Conservation (phyloP, 805 yeast genomes). For the Yarrowia divulgata region DNA sequence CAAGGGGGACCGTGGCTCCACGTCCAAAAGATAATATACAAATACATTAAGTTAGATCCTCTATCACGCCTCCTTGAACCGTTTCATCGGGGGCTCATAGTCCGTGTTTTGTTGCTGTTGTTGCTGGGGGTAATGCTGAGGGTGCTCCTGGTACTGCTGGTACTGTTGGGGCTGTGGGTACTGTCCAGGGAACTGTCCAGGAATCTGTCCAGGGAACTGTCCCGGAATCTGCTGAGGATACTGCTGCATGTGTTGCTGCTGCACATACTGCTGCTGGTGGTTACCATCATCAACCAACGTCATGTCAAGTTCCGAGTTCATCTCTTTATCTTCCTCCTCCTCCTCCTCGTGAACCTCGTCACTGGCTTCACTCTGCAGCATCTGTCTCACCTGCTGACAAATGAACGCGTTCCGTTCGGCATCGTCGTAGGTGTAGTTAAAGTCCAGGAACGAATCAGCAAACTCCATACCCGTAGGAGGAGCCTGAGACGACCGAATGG, state of each 20-base stretch:
- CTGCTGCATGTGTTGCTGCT: not conserved
- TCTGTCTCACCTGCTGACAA: conserved; percentile 11
- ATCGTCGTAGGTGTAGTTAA: conserved; percentile 2
- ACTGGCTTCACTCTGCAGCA: conserved; percentile 11
- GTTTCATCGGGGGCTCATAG: conserved; percentile 8
- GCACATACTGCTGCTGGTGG: not conserved
- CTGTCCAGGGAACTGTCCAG: not conserved
- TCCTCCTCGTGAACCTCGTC: conserved; percentile 26
- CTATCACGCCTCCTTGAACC: conserved; percentile 3
- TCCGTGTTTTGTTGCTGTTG: not conserved
- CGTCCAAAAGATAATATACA: no score
- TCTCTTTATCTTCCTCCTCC: not conserved
- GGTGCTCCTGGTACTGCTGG: not conserved
- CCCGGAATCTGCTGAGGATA: not conserved
- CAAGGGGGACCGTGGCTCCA: no score
- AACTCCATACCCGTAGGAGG: not conserved
- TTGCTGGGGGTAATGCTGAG: not conserved
- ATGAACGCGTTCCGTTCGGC: conserved; percentile 1
- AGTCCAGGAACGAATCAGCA: conserved; percentile 9
- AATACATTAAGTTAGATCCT: conserved; percentile 1
- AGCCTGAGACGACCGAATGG: not conserved
- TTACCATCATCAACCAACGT: not conserved
- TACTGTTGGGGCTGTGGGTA: no score
- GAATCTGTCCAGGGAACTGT: not conserved
- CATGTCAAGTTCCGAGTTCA: not conserved